These are phyloP conservation scores for Corchorus olitorius DNA, from an alignment of 345 rosid species.

Conservation along the genomic window DNA sequence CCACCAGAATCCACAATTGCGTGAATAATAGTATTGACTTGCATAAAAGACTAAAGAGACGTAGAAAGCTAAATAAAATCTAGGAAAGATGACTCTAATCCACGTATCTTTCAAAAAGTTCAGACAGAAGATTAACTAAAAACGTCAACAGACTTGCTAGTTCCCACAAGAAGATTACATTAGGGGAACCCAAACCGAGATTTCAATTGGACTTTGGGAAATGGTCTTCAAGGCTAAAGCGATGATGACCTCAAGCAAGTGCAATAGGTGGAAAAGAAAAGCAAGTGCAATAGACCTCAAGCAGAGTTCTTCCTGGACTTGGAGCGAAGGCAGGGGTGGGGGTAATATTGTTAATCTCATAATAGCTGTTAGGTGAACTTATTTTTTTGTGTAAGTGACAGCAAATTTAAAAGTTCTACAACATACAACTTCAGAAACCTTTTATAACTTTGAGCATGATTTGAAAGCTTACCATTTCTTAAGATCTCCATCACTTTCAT, in stretches of 20 bases:
- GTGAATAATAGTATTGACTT: neutral
- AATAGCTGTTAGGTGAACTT: neutral
- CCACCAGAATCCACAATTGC: neutral
- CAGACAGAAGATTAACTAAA: neutral
- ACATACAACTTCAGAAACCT: neutral
- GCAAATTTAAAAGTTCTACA: neutral
- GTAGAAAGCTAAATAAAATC: neutral
- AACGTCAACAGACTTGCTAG: neutral
- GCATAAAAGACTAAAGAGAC: neutral
- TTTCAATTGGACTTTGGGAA: neutral
- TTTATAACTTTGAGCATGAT: neutral
- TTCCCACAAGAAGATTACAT: neutral
- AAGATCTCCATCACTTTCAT: constrained; percentile 33
- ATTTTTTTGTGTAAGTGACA: neutral
- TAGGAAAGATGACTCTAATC: neutral
- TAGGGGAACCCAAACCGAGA: too few species aligned
- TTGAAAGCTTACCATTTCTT: constrained; percentile 49
- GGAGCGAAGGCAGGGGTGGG: too few species aligned
- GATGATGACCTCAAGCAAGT: neutral
- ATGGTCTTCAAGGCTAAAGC: neutral
- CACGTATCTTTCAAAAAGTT: neutral
- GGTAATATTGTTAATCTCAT: neutral
- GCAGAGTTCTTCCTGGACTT: neutral
- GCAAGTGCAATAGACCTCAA: neutral
- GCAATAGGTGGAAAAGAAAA: neutral